Evolutionary conservation across 805 yeast genomes (phyloP).

Genomic region (Wickerhamiella domercqiae): DNA sequence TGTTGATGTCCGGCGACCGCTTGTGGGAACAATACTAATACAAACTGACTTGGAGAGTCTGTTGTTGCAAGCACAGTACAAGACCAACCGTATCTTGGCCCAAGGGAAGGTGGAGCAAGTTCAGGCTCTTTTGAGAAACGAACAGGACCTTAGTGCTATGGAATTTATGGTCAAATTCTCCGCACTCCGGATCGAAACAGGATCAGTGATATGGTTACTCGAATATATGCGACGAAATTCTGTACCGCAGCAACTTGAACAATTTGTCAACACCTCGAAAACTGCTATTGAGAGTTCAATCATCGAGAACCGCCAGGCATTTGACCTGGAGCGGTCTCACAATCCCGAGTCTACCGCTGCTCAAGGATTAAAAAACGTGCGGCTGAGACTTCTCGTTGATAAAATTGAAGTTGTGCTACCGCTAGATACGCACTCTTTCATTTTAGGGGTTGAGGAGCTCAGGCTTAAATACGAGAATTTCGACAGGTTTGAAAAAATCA

Average conservation of each 20-base stretch:
- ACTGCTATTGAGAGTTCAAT: slow-evolving; percentile 3
- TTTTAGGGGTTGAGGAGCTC: slow-evolving; percentile 4
- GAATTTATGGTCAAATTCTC: slow-evolving; percentile 5
- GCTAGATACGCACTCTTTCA: slow-evolving; percentile 11
- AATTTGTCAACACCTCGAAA: slow-evolving; percentile 4
- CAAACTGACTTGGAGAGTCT: slow-evolving; percentile 2
- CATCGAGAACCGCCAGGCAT: too few relatives aligned
- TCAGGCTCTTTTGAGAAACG: slow-evolving; percentile 7
- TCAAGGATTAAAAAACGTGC: background rate
- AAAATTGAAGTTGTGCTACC: slow-evolving; percentile 8
- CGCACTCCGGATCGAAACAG: slow-evolving; percentile 10
- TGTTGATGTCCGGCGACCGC: slow-evolving; percentile 2
- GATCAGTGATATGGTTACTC: slow-evolving; percentile 15
- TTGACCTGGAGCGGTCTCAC: background rate
- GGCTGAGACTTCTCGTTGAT: background rate
- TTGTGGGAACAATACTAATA: background rate
- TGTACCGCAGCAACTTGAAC: slow-evolving; percentile 7
- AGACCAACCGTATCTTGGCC: slow-evolving; percentile 1
- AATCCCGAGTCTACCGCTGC: background rate
- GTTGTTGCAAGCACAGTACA: slow-evolving; percentile 1
- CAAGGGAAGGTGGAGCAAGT: slow-evolving; percentile 2
- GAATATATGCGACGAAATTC: slow-evolving; percentile 9
- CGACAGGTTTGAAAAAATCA: slow-evolving; percentile 3
- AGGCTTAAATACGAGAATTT: slow-evolving; percentile 4
- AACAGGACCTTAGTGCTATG: slow-evolving; percentile 4